Conservation (phyloP, 2,329 filamentous ascomycete genomes). For the Sclerotinia nivalis region DNA sequence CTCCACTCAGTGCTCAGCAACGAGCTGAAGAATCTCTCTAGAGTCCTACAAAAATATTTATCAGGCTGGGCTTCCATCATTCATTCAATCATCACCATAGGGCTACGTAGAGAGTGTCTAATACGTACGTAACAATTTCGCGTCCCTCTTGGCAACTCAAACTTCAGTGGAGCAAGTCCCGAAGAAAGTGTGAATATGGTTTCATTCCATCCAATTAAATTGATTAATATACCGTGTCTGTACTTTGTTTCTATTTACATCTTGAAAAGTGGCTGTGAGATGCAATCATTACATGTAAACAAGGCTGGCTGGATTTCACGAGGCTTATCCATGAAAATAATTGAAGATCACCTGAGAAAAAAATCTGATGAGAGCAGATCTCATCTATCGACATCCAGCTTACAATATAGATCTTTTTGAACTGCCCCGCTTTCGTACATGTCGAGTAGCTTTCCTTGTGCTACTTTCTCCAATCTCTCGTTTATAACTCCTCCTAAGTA, state of each 20-base stretch:
- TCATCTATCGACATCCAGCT: not conserved
- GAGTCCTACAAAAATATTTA: not conserved
- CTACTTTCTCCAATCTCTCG: not conserved
- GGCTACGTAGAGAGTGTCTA: not conserved
- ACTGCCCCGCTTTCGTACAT: not conserved
- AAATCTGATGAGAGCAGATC: not conserved
- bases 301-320: conserved; percentile 1
- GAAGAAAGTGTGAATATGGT: not conserved
- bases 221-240: not conserved
- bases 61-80: not conserved
- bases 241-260: conserved; percentile 19
- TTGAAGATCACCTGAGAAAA: not conserved
- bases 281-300: not conserved
- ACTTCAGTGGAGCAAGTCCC: conserved; percentile 8
- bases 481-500: not conserved
- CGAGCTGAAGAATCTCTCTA: not conserved
- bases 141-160: conserved; percentile 14
- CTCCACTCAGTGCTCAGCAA: not conserved
- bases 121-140: conserved; percentile 14
- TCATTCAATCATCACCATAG: not conserved
- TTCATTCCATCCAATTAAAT: not conserved
- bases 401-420: not conserved
- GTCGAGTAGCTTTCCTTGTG: not conserved
- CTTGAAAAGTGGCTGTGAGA: conserved; percentile 10
- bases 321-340: not conserved